Evolutionary conservation across 2,329 filamentous ascomycete species (phyloP).

Genomic region (Leptodontidium sp.): DNA sequence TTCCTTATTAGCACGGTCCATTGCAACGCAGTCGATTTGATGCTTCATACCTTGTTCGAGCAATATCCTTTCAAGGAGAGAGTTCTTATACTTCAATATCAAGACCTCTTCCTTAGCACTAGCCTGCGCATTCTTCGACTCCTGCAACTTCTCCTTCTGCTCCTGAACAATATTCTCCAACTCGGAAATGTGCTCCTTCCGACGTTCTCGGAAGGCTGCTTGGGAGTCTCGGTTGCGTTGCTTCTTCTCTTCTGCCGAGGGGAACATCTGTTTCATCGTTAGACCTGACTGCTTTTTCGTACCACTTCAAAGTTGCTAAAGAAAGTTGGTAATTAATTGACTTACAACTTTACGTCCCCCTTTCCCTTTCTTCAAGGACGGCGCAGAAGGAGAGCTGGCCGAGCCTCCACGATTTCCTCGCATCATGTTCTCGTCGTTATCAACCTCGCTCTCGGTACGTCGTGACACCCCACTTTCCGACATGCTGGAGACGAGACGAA

Average conservation of each 20-base stretch:
- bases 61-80: constrained; percentile 89
- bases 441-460: constrained; percentile 16
- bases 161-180: constrained; percentile 94
- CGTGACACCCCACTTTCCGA: constrained; percentile 17
- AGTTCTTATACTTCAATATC: constrained; percentile 98
- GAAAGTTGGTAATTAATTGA: background rate
- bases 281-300: constrained; percentile 4
- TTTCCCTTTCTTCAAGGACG: constrained; percentile 26
- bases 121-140: constrained; percentile 88
- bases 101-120: constrained; percentile 93
- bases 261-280: constrained; percentile 79
- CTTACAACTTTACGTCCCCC: constrained; percentile 35
- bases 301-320: background rate
- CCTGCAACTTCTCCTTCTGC: constrained; percentile 90
- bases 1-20: constrained; percentile 5
- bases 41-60: constrained; percentile 81
- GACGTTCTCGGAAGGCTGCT: constrained; percentile 91
- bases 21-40: background rate
- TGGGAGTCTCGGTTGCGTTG: constrained; percentile 96
- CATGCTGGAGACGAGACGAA: constrained; percentile 17
- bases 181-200: constrained; percentile 98
- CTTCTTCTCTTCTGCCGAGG: constrained; percentile 95
- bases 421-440: constrained; percentile 9
- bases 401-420: constrained; percentile 15
- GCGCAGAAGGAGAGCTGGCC: constrained; percentile 16